Evolutionary conservation across 2,329 filamentous ascomycete genomes (phyloP).

Genomic region (Hymenoscyphus infarciens): DNA sequence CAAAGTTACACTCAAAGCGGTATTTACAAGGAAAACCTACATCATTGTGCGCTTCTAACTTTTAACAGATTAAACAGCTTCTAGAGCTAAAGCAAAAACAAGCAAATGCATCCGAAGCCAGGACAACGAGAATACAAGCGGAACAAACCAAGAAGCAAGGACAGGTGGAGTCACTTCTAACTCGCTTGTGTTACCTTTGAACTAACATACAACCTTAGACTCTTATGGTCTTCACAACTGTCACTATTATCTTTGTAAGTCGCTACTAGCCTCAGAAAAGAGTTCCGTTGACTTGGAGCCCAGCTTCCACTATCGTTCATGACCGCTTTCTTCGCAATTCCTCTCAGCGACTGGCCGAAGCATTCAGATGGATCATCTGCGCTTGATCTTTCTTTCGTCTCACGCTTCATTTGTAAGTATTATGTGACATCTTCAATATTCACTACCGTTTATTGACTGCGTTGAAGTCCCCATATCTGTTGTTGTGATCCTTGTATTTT

Average conservation of each 20-base stretch:
- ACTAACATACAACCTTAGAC: neutral
- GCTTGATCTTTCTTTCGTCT: neutral
- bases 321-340: neutral
- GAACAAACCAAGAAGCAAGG: neutral
- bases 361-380: neutral
- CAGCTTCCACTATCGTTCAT: neutral
- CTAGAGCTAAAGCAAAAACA: neutral
- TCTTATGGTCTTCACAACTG: neutral
- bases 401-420: neutral
- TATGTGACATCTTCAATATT: neutral
- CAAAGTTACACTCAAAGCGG: neutral
- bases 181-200: neutral
- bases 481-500: neutral
- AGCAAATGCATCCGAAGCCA: neutral
- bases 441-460: neutral
- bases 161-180: neutral
- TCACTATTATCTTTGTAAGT: neutral
- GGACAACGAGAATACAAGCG: neutral
- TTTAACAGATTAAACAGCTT: neutral
- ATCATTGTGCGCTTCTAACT: neutral
- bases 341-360: neutral
- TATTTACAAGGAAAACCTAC: neutral
- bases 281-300: neutral
- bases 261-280: neutral
- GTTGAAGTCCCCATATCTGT: neutral